Evolutionary conservation across 306 rosid genomes (phyloP), one percentile per base, ranked within the genome.

Genomic region (Pueraria montana): DNA sequence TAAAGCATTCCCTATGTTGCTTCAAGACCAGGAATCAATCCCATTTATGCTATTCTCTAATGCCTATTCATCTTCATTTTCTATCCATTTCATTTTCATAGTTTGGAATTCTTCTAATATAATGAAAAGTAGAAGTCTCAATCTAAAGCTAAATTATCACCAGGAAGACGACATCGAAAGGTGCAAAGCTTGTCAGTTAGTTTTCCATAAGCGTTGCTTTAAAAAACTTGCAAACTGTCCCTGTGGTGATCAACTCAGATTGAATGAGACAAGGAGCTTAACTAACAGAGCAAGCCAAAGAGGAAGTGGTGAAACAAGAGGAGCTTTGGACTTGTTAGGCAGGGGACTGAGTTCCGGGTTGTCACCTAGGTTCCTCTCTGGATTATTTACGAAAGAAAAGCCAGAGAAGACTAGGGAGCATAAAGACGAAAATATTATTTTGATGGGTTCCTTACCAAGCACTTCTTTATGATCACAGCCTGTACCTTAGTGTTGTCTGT

Each of bases 381-480:
- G 94, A 49, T 73, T 94, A 40, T 89, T 96, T 88, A 20, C 90
- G 0, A 92, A 79, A 82, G 86, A 85, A 71, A 90, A 86, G 76
- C 80, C 87, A 2, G 91, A 88, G 17, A 88, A 79, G 67, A 72
- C 17, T 18, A 83, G 76, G 45, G 92, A 84, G 53, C 91, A 77
- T 49, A 91, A 79, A 83, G 93, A 89, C 6, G 97, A 89, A 77
- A 92, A 92, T 84, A 82, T 91, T 82, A 87, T 96, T 76, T 81
- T 92, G 62, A 92, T 94, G 99, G 98, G 96, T 84, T 92, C 98
- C 49, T 84, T 96, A 71, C 99, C 99, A 26, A 79, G 90, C 85
- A 86, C 81, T 59, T 76, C 90, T 76, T 80, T 96, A 34, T 96
- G 86, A 91, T 50, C 76, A 26, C 52, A 52, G 63, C 65, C 13